Evolutionary conservation across 139 green algal species (phyloP).

Genomic region (Pleodorina starrii): DNA sequence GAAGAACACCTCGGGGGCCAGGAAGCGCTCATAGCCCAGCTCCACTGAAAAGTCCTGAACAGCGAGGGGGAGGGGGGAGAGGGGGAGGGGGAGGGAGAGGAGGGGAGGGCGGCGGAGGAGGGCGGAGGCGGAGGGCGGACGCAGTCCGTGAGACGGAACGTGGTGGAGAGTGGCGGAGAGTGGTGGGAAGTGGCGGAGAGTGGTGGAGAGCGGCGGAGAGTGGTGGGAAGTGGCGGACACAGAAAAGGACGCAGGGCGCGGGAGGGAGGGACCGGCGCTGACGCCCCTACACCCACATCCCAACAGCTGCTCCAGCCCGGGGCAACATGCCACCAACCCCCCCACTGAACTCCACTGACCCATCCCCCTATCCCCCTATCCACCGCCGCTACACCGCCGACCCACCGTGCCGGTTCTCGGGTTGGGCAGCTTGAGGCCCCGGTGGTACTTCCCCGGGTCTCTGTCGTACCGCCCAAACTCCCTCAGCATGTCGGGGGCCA

Average conservation of each 20-base stretch:
- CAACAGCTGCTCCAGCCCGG: too few species aligned
- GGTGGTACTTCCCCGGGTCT: conserved; percentile 75
- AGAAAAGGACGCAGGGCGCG: too few species aligned
- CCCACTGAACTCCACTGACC: too few species aligned
- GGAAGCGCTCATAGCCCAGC: conserved; percentile 81
- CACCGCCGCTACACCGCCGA: background rate
- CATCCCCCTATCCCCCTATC: background rate
- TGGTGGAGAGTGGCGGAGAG: too few species aligned
- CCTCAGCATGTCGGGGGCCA: conserved; percentile 73
- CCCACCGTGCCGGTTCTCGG: conserved; percentile 10
- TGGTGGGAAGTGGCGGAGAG: too few species aligned
- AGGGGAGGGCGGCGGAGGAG: background rate
- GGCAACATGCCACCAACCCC: too few species aligned
- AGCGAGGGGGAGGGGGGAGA: background rate
- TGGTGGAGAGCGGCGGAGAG: too few species aligned
- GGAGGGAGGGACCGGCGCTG: too few species aligned
- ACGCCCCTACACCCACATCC: too few species aligned
- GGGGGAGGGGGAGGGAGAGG: background rate
- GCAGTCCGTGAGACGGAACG: too few species aligned
- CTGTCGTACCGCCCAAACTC: conserved; percentile 76
- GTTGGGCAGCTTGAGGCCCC: conserved; percentile 9
- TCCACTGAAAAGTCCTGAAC: conserved; percentile 61
- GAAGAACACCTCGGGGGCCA: conserved; percentile 89
- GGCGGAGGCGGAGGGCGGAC: too few species aligned
- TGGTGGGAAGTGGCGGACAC: too few species aligned